These are phyloP conservation scores for Tremella mesenterica DNA, from an alignment of 768 basidiomycete genomes.

Conservation along the genomic window DNA sequence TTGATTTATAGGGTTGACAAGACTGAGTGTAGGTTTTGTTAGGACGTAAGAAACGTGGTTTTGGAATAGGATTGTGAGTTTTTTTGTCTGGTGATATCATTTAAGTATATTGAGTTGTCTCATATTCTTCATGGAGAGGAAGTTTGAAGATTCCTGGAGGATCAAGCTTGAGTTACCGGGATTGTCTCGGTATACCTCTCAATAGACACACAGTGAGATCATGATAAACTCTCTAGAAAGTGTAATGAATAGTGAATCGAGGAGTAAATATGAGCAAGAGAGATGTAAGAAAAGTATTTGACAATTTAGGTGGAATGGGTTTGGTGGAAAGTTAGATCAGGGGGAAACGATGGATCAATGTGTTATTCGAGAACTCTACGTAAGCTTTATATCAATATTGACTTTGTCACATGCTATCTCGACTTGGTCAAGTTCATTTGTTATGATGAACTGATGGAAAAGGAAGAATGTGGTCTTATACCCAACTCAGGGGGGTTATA, in stretches of 20 bases:
- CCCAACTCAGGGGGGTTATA: conserved; percentile 55
- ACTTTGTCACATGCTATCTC: too few relatives aligned
- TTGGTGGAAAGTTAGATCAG: conserved; percentile 76
- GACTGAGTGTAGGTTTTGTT: conserved; percentile 32
- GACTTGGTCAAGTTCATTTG: background rate
- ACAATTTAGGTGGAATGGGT: conserved; percentile 67
- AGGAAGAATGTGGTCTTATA: conserved; percentile 78
- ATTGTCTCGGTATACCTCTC: too few relatives aligned
- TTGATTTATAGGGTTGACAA: conserved; percentile 29
- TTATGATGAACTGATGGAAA: background rate
- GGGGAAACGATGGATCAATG: conserved; percentile 62
- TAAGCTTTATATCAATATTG: conserved; percentile 48
- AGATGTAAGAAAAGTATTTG: too few relatives aligned
- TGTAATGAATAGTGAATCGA: too few relatives aligned
- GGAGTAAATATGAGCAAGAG: too few relatives aligned
- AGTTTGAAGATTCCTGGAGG: too few relatives aligned
- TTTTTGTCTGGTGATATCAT: background rate
- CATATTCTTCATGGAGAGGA: too few relatives aligned
- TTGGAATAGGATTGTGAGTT: conserved; percentile 32
- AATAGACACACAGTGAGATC: too few relatives aligned
- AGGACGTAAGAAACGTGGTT: conserved; percentile 40
- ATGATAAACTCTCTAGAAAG: too few relatives aligned
- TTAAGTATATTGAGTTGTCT: too few relatives aligned
- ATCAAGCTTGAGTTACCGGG: too few relatives aligned
- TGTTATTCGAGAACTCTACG: conserved; percentile 56